phyloP scores from a whole-genome alignment of 106 monocot species.

The Apostasia shenzhenica region DNA sequence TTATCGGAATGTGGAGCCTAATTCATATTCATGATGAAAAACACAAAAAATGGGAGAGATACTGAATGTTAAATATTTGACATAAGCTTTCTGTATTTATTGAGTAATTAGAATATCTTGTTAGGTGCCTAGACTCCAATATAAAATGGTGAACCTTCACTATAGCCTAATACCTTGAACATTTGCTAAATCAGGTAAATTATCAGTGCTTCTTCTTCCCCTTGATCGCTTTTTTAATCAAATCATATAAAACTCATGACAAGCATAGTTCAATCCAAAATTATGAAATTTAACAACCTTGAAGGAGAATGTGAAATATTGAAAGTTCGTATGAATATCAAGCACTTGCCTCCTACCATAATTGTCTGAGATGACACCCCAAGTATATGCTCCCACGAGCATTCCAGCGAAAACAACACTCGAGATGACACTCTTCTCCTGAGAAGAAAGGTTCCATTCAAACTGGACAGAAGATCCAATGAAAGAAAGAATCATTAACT shows the following conservation, averaged over 20 bases:
- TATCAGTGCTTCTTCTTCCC: too few relatives aligned
- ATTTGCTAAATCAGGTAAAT: too few relatives aligned
- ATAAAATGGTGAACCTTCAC: too few relatives aligned
- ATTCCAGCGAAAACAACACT: slow-evolving; percentile 67
- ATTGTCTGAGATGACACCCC: slow-evolving; percentile 63
- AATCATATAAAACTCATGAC: background rate
- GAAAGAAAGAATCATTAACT: slow-evolving; percentile 81
- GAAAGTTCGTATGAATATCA: background rate
- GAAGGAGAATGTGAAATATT: background rate
- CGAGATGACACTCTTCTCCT: slow-evolving; percentile 51
- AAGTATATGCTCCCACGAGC: slow-evolving; percentile 59
- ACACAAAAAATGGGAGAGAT: too few relatives aligned
- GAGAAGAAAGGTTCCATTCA: slow-evolving; percentile 48
- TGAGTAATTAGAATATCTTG: too few relatives aligned
- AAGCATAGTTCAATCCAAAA: background rate
- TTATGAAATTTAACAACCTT: background rate
- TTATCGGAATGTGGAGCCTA: too few relatives aligned
- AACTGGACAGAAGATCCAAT: slow-evolving; percentile 45
- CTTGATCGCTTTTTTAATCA: background rate
- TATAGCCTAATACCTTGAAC: too few relatives aligned
- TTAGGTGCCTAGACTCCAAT: too few relatives aligned
- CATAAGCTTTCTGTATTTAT: too few relatives aligned
- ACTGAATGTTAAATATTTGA: too few relatives aligned
- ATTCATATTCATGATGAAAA: too few relatives aligned
- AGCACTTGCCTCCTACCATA: slow-evolving; percentile 46